These are phyloP conservation scores for Tuber melanosporum DNA, from an alignment of 495 filamentous ascomycete genomes.

Conservation along the genomic window DNA sequence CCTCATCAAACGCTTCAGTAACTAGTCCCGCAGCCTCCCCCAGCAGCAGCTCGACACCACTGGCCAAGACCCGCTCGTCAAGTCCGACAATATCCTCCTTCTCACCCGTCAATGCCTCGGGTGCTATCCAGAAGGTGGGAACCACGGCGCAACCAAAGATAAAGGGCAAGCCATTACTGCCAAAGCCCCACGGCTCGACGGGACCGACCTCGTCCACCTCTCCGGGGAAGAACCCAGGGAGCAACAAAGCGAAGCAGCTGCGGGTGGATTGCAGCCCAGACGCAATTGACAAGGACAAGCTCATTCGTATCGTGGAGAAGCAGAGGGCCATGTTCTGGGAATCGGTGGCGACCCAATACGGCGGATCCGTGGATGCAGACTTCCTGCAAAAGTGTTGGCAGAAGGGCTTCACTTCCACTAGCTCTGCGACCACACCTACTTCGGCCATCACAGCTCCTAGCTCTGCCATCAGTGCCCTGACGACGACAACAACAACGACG, in stretches of 20 bases:
- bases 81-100: slow-evolving; percentile 37
- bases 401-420: slow-evolving; percentile 43
- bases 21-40: slow-evolving; percentile 40
- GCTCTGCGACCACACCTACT: slow-evolving; percentile 2
- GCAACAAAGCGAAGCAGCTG: slow-evolving; percentile 35
- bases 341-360: slow-evolving; percentile 63
- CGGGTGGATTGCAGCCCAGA: slow-evolving; percentile 40
- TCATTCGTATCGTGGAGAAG: slow-evolving; percentile 61
- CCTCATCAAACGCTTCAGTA: slow-evolving; percentile 39
- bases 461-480: background rate
- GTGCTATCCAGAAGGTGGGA: slow-evolving; percentile 39
- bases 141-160: slow-evolving; percentile 35
- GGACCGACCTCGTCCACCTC: slow-evolving; percentile 13
- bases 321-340: slow-evolving; percentile 68
- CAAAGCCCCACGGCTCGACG: slow-evolving; percentile 33
- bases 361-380: slow-evolving; percentile 55
- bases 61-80: slow-evolving; percentile 38
- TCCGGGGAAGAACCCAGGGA: slow-evolving; percentile 24
- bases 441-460: slow-evolving; percentile 10
- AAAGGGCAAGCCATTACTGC: slow-evolving; percentile 42
- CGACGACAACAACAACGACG: background rate
- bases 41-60: slow-evolving; percentile 25
- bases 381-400: slow-evolving; percentile 66
- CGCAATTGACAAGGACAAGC: slow-evolving; percentile 60
- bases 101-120: slow-evolving; percentile 43